Conservation (phyloP, 345 rosid genomes). For the Populus tremula region DNA sequence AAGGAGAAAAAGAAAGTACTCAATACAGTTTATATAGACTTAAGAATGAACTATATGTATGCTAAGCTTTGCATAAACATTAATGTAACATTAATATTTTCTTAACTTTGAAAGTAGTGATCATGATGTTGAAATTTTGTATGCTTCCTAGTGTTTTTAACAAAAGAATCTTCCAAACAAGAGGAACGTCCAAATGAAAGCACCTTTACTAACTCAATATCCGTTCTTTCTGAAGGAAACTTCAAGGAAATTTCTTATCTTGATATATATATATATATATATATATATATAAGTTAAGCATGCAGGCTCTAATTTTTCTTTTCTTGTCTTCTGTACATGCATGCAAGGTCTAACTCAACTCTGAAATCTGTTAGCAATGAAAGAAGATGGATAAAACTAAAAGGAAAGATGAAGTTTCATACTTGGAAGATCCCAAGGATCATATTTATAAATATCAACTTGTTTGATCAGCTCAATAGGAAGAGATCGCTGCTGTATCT, state of each 20-base stretch:
- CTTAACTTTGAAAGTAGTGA: not conserved
- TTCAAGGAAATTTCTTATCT: not conserved
- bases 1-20: not conserved
- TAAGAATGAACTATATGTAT: not conserved
- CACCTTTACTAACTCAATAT: not conserved
- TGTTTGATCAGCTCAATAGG: conserved; percentile 83
- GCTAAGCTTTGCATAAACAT: not conserved
- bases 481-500: conserved; percentile 58
- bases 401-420: conserved; percentile 23
- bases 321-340: not conserved
- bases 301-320: too few relatives aligned
- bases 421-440: conserved; percentile 99
- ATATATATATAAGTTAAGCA: too few relatives aligned
- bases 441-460: conserved; percentile 87
- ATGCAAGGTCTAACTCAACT: not conserved
- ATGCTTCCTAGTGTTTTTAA: not conserved
- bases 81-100: not conserved
- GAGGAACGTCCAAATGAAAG: not conserved
- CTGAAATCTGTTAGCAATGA: not conserved
- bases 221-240: not conserved
- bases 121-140: conserved; percentile 13
- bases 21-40: not conserved
- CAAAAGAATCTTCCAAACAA: conserved; percentile 7
- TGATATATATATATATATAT: not conserved
- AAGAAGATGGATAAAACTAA: not conserved